Evolutionary conservation across 2,329 filamentous ascomycete species (phyloP), one percentile per base, ranked within the genome.

Genomic region (Fusarium nisikadoi): DNA sequence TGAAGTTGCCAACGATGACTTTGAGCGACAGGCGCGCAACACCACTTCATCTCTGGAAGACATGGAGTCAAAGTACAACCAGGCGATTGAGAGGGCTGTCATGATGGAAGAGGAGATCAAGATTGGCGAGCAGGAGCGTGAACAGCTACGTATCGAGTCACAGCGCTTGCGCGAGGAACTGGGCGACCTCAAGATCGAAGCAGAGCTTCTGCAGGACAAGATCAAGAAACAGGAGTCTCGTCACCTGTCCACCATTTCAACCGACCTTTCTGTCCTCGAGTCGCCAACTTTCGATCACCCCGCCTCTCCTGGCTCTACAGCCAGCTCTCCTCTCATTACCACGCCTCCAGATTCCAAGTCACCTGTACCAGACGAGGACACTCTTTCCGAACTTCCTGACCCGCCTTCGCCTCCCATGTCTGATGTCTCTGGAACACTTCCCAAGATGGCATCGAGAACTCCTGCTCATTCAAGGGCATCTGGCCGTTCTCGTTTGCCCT

Each of bases 1-100:
- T 76, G 96, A 99, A 83, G 96, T 99, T 61, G 94, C 93, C 80
- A 99, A 98, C 84, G 96, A 99, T 86, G 96, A 99, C 82, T 98
- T 95, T 80, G 96, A 99, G 85, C 91, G 94, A 74, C 95, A 98
- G 84, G 95, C 96, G 75, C 91, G 96, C 76, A 96, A 98, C 82
- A 98, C 95, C 33, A 95, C 94, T 39, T 98, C 95, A 47, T 98
- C 95, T 55, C 89, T 98, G 70, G 96, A 99, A 83, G 96, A 99
- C 79, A 87, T 99, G 81, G 96, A 99, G 83, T 95, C 93, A 70
- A 99, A 98, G 83, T 98, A 96, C 83, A 98, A 98, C 80, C 90
- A 97, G 62, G 90, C 95, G 8, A 97, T 99, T 75, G 96, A 99
- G 84, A 88, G 95, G 59, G 91, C 89, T 14, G 96, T 99, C 31